Conservation (phyloP, 345 rosid genomes). For the Eucalyptus albens region DNA sequence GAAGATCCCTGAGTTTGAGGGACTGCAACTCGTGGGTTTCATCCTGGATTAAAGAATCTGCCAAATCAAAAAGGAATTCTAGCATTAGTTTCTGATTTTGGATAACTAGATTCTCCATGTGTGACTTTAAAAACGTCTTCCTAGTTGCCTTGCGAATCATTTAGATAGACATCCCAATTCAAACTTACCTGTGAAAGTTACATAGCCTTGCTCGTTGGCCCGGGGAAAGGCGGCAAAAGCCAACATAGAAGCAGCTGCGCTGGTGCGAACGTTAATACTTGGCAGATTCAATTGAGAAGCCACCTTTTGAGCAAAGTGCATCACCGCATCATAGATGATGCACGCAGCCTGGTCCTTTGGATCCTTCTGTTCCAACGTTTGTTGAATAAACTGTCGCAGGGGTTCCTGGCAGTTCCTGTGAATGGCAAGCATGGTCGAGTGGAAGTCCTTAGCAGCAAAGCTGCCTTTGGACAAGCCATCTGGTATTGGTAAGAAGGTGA, state of each 20-base stretch:
- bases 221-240: neutral
- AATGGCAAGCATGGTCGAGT: neutral
- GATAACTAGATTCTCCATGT: neutral
- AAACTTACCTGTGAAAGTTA: constrained; percentile 1
- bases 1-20: neutral
- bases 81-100: neutral
- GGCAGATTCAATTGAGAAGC: constrained; percentile 5
- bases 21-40: neutral
- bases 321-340: constrained; percentile 8
- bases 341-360: neutral
- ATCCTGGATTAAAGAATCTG: constrained; percentile 4
- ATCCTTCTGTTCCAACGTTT: neutral
- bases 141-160: neutral
- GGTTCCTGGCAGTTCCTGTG: constrained; percentile 6
- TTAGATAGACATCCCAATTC: neutral
- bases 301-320: constrained; percentile 11
- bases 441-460: neutral
- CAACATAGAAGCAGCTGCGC: constrained; percentile 1
- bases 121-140: neutral
- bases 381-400: neutral
- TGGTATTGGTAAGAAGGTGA: constrained; percentile 2
- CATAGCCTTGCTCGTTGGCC: neutral
- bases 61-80: neutral
- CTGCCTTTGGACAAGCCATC: neutral
- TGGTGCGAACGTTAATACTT: constrained; percentile 1